Percentiles rank a stretch among this genome's conserved stretches.
Evolutionary conservation across 352 stramenopile species (phyloP).

Genomic region (Pythium utonaiense): DNA sequence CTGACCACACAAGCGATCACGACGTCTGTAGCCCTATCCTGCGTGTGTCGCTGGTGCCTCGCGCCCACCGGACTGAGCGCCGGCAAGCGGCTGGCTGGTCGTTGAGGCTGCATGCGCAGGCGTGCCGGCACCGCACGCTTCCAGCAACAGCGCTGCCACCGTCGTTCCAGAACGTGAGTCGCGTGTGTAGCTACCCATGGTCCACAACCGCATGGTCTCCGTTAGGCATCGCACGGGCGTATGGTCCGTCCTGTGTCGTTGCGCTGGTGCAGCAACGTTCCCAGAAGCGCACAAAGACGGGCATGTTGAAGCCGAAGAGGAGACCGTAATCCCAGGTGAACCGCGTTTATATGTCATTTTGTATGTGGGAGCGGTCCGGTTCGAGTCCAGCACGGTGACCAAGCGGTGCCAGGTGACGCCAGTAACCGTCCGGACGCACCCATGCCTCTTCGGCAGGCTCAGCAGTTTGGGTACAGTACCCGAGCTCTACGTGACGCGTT

Average conservation of each 20-base stretch:
- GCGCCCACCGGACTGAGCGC: neutral
- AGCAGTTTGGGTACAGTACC: conserved; percentile 2
- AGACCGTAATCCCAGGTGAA: neutral
- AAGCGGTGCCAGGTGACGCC: neutral
- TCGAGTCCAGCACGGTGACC: neutral
- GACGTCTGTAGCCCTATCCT: too few relatives aligned
- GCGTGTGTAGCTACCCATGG: conserved; percentile 3
- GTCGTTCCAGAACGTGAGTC: conserved; percentile 1
- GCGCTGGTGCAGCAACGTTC: conserved; percentile 15
- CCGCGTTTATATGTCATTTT: conserved; percentile 13
- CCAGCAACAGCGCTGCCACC: neutral
- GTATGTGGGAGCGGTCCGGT: conserved; percentile 11
- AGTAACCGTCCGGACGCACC: conserved; percentile 10
- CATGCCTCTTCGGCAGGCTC: neutral
- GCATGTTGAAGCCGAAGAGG: conserved; percentile 10
- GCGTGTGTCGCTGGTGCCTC: neutral
- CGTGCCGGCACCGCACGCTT: neutral
- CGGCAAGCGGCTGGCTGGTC: neutral
- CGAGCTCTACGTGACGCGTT: neutral
- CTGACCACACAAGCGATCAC: neutral
- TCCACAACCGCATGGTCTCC: neutral
- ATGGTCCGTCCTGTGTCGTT: neutral
- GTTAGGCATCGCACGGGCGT: neutral
- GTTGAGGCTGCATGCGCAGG: neutral
- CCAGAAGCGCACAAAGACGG: conserved; percentile 3